Conservation (phyloP, 371 early-diverging fungal species). For the Rhizopus delemar region DNA sequence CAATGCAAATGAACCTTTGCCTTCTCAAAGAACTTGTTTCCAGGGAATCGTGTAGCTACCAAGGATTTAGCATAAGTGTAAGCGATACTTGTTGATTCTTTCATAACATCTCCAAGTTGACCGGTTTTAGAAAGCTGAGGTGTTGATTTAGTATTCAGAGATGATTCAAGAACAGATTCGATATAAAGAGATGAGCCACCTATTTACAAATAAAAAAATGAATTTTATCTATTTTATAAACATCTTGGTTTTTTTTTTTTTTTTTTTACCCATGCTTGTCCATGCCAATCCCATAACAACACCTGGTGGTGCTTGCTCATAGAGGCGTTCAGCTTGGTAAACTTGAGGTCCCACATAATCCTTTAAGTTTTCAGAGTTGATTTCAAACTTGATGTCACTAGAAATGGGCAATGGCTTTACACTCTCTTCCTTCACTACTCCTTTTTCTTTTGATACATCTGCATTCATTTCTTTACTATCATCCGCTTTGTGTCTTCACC, state of each 20-base stretch:
- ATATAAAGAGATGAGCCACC: slow-evolving; percentile 93
- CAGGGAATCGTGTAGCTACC: slow-evolving; percentile 71
- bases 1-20: slow-evolving; percentile 93
- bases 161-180: slow-evolving; percentile 89
- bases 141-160: slow-evolving; percentile 62
- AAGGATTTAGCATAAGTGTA: slow-evolving; percentile 90
- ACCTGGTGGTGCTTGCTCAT: slow-evolving; percentile 87
- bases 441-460: slow-evolving; percentile 10
- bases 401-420: slow-evolving; percentile 58
- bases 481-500: slow-evolving; percentile 41
- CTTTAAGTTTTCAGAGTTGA: slow-evolving; percentile 72
- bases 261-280: slow-evolving; percentile 83
- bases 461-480: no score
- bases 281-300: slow-evolving; percentile 97
- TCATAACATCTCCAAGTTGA: slow-evolving; percentile 98
- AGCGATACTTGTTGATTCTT: slow-evolving; percentile 95
- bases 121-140: slow-evolving; percentile 83
- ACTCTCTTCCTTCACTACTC: slow-evolving; percentile 15
- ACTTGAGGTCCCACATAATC: slow-evolving; percentile 92
- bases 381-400: slow-evolving; percentile 57
- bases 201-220: slow-evolving; percentile 18
- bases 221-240: background rate
- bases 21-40: slow-evolving; percentile 88
- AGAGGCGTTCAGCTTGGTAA: slow-evolving; percentile 87
- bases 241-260: no score